Evolutionary conservation across 2,329 filamentous ascomycete genomes (phyloP), one percentile per base, ranked within the genome.

Genomic region (Ceratocystis lukuohia): DNA sequence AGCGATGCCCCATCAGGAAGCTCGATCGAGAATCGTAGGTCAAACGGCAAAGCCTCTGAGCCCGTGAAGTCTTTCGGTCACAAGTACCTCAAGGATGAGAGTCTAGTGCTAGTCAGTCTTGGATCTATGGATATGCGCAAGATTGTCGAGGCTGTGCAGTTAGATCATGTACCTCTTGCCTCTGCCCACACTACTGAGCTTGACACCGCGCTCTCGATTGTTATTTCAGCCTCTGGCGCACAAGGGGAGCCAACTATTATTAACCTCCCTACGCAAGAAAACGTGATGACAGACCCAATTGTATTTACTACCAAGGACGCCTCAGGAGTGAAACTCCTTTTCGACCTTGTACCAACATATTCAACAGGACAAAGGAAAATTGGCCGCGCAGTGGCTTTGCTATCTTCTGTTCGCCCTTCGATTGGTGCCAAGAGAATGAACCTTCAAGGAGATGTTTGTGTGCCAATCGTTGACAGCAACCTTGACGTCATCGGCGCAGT

Each of bases 21-120:
- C 0, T 91, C 88, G 0, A 80, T 87, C 12, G 83, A 82, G 46
- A 82, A 83, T 59, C 78, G 83, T 62, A 80, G 78, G 44, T 86
- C 84, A 62, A 79, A 83, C 71, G 76, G 78, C 67, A 80, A 85
- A 63, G 77, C 81, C 5, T 79, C 86, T 1, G 91, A 96, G 69
- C 88, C 92, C 4, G 84, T 97, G 70, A 97, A 97, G 76, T 89
- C 91, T 0, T 99, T 97, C 75, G 94, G 94, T 66, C 94, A 99
- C 79, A 86, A 93, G 65, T 99, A 97, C 76, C 82, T 99, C 63
- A 95, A 86, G 20, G 85, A 95, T 64, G 87, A 96, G 72, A 89
- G 89, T 69, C 86, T 99, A 79, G 84, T 99, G 3, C 80, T 97
- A 62, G 92, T 99, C 71, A 96, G 91, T 72, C 79, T 99, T 7